Conservation (phyloP, 345 rosid genomes). For the Linum lewisii region DNA sequence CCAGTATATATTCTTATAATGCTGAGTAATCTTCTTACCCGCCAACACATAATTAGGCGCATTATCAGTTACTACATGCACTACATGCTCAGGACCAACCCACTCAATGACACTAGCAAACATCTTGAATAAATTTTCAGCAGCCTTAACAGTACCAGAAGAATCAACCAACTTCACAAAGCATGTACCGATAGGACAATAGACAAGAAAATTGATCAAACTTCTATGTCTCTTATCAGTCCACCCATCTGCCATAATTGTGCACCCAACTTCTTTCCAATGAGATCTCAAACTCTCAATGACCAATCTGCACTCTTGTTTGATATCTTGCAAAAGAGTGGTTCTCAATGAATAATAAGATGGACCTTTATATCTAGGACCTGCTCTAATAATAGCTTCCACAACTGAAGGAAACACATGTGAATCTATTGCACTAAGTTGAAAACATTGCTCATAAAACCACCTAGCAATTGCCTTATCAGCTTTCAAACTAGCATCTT, state of each 20-base stretch:
- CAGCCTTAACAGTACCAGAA: neutral
- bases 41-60: neutral
- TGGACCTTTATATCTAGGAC: no score
- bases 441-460: neutral
- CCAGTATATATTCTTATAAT: neutral
- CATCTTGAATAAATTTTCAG: neutral
- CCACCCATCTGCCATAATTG: neutral
- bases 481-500: neutral
- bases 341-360: no score
- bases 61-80: constrained; percentile 5
- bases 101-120: constrained; percentile 1
- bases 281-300: neutral
- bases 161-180: constrained; percentile 3
- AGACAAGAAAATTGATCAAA: constrained; percentile 3
- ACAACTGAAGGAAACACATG: neutral
- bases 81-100: neutral
- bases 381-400: neutral
- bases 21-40: neutral
- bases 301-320: neutral
- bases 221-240: neutral
- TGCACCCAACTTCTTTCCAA: neutral
- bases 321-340: neutral
- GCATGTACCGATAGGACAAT: neutral
- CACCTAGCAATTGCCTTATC: neutral
- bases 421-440: neutral